Conservation (phyloP, 371 early-diverging fungal genomes). For the Mucor velutinosus region DNA sequence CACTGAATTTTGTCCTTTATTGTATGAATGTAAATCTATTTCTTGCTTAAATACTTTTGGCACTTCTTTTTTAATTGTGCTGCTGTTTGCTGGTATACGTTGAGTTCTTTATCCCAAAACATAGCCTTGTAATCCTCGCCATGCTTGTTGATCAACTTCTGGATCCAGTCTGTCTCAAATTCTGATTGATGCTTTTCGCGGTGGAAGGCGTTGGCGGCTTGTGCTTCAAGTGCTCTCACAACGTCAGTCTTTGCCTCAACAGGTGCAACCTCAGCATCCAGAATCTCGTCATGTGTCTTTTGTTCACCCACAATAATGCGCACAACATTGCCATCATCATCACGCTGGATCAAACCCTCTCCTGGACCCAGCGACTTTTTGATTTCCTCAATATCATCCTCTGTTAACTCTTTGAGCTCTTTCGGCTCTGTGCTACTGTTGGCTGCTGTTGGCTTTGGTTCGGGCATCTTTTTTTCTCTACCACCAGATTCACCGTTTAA, state of each 20-base stretch:
- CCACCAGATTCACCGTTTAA: constrained; percentile 84
- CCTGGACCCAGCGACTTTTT: constrained; percentile 58
- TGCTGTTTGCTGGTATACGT: constrained; percentile 78
- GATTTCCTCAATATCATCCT: constrained; percentile 52
- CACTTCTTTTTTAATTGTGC: constrained; percentile 78
- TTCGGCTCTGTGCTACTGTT: constrained; percentile 36
- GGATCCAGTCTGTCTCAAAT: constrained; percentile 67
- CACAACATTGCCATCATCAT: constrained; percentile 80
- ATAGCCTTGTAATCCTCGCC: constrained; percentile 85
- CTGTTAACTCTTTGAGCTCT: constrained; percentile 54
- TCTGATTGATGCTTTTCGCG: constrained; percentile 63
- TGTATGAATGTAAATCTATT: constrained; percentile 3
- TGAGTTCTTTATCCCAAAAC: constrained; percentile 86
- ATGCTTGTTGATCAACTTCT: constrained; percentile 73
- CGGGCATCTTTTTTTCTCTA: constrained; percentile 35
- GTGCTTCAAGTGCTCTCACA: constrained; percentile 61
- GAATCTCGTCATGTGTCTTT: constrained; percentile 58
- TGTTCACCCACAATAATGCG: constrained; percentile 70
- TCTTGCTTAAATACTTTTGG: constrained; percentile 18
- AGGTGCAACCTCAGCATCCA: constrained; percentile 53
- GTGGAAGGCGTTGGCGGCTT: constrained; percentile 57
- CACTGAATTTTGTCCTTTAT: not conserved
- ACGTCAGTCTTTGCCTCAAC: constrained; percentile 69
- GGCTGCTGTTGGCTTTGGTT: constrained; percentile 19
- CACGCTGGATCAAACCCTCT: constrained; percentile 81